These are phyloP conservation scores for Fusarium pseudonygamai DNA, from an alignment of 2,329 filamentous ascomycete genomes.

Conservation along the genomic window DNA sequence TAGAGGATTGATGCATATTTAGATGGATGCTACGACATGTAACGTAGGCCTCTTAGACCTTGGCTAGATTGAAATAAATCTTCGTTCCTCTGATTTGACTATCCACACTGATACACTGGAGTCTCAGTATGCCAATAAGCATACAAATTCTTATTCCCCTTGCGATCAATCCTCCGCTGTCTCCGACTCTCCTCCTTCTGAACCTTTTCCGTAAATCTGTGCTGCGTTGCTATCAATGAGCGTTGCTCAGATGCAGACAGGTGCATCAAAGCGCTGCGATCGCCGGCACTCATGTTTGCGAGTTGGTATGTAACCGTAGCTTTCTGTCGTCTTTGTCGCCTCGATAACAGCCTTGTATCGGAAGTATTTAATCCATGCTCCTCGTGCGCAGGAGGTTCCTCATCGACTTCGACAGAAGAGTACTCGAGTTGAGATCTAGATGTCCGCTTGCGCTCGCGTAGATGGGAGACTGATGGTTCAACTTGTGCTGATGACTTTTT, in stretches of 20 bases:
- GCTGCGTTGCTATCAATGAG: background rate
- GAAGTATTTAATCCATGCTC: rapidly evolving
- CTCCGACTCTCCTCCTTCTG: conserved; percentile 12
- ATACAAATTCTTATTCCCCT: conserved; percentile 15
- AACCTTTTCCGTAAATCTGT: background rate
- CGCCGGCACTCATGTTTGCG: background rate
- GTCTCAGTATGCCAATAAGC: conserved; percentile 22
- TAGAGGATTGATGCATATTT: background rate
- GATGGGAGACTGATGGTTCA: background rate
- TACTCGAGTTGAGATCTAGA: background rate
- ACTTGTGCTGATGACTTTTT: conserved; percentile 3
- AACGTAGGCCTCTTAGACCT: too few relatives aligned
- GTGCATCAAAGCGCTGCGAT: conserved; percentile 4
- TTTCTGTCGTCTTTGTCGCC: background rate
- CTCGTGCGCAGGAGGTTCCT: rapidly evolving
- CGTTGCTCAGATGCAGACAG: conserved; percentile 4
- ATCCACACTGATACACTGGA: conserved; percentile 9
- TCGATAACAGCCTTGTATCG: background rate
- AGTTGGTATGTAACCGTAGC: background rate
- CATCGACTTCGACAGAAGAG: rapidly evolving
- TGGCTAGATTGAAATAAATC: background rate
- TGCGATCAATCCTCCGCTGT: conserved; percentile 5
- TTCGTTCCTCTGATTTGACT: background rate
- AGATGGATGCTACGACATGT: background rate
- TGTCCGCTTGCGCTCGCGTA: rapidly evolving